phyloP scores from a whole-genome alignment of 2,329 filamentous ascomycete species.

The Paecilomyces dactylethromorphus region DNA sequence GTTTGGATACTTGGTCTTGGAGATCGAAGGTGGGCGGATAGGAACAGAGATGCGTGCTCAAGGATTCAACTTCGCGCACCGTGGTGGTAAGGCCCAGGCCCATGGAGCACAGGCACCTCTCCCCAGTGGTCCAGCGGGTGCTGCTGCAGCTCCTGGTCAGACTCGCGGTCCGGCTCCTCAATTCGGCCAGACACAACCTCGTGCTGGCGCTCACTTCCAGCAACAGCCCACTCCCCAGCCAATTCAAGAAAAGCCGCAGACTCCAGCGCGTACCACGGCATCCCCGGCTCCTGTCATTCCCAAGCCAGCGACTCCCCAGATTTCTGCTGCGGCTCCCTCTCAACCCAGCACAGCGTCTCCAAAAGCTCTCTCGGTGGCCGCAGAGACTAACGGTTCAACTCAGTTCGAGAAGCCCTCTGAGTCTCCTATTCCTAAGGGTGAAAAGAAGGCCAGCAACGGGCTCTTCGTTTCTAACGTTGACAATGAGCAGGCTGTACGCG shows the following conservation, averaged over 20 bases:
- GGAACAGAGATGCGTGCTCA: constrained; percentile 98
- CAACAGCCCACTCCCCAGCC: constrained; percentile 24
- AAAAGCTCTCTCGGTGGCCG: constrained; percentile 45
- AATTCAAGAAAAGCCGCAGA: constrained; percentile 22
- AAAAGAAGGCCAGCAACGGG: constrained; percentile 65
- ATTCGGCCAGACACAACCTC: constrained; percentile 35
- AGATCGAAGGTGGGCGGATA: constrained; percentile 91
- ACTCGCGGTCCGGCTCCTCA: constrained; percentile 30
- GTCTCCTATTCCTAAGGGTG: constrained; percentile 51
- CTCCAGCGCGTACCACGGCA: constrained; percentile 22
- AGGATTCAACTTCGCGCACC: constrained; percentile 98
- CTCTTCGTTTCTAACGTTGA: constrained; percentile 86
- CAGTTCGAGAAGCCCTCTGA: constrained; percentile 38
- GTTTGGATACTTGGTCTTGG: constrained; percentile 90
- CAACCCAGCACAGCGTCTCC: constrained; percentile 38
- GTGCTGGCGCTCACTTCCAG: constrained; percentile 19
- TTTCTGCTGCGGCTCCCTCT: constrained; percentile 29
- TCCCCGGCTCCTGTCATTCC: constrained; percentile 39
- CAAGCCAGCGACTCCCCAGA: constrained; percentile 32
- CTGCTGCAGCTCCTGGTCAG: constrained; percentile 30
- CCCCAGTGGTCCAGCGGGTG: constrained; percentile 20
- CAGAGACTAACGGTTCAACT: constrained; percentile 44
- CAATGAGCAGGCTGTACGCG: constrained; percentile 73
- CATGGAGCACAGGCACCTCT: constrained; percentile 19
- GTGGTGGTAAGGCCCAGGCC: constrained; percentile 68